A percentile compares a stretch with the other conserved stretches of the same genome.
Conservation (phyloP, 2,329 filamentous ascomycete genomes). For the Tricladium varicosporioides region DNA sequence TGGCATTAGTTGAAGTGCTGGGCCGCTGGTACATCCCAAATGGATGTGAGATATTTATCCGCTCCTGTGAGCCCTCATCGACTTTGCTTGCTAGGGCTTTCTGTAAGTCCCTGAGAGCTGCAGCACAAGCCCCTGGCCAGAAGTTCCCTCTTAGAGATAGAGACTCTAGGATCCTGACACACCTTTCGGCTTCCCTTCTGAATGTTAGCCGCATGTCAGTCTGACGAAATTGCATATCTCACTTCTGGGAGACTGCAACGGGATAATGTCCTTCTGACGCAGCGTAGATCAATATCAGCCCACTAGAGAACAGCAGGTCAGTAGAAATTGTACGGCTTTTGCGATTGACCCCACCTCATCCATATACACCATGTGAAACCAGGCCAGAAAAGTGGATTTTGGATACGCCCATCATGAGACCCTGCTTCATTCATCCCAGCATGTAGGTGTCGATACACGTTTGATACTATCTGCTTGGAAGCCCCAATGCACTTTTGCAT, state of each 20-base stretch:
- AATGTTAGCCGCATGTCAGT: too few relatives aligned
- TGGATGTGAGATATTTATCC: too few relatives aligned
- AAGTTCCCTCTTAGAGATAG: constrained; percentile 35
- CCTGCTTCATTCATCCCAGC: background rate
- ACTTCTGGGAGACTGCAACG: too few relatives aligned
- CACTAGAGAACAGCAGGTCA: too few relatives aligned
- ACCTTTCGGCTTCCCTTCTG: background rate
- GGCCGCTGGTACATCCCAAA: too few relatives aligned
- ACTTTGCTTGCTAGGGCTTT: background rate
- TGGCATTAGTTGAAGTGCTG: too few relatives aligned
- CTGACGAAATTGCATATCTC: too few relatives aligned
- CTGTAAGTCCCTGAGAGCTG: constrained; percentile 36
- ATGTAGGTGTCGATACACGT: constrained; percentile 29
- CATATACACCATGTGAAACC: constrained; percentile 47
- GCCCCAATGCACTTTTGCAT: constrained; percentile 46
- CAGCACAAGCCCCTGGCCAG: constrained; percentile 40
- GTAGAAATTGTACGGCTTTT: constrained; percentile 26
- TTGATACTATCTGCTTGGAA: constrained; percentile 41
- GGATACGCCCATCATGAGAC: constrained; percentile 15
- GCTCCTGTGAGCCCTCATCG: too few relatives aligned
- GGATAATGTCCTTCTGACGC: too few relatives aligned
- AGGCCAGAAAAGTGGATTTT: constrained; percentile 40
- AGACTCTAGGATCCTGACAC: constrained; percentile 34
- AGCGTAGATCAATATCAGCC: too few relatives aligned
- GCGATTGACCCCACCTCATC: constrained; percentile 37